phyloP scores from a whole-genome alignment of 2,329 filamentous ascomycete species.

The Botrytis fragariae region DNA sequence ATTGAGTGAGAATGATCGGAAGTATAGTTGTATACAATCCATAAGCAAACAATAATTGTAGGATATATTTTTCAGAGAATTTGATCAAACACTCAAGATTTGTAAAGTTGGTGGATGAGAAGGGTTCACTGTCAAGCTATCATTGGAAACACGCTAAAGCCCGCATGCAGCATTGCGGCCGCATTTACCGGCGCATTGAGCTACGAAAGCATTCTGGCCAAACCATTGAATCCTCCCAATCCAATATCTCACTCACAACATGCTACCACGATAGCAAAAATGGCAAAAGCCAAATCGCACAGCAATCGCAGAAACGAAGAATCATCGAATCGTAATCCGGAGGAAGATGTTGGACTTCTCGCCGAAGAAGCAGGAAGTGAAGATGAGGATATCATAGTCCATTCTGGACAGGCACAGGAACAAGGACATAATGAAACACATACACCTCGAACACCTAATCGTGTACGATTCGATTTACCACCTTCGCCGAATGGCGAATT shows the following conservation, averaged over 20 bases:
- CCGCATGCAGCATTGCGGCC: constrained; percentile 11
- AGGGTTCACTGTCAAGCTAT: background rate
- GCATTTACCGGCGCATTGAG: background rate
- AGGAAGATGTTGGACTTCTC: constrained; percentile 44
- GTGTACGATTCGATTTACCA: constrained; percentile 40
- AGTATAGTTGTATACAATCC: background rate
- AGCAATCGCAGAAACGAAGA: constrained; percentile 35
- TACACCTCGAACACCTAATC: constrained; percentile 38
- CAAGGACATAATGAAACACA: constrained; percentile 23
- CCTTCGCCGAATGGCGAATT: constrained; percentile 2
- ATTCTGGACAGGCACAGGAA: constrained; percentile 24
- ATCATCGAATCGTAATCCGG: constrained; percentile 29
- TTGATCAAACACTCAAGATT: background rate
- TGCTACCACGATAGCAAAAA: constrained; percentile 43
- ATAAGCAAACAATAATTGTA: background rate
- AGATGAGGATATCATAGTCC: constrained; percentile 36
- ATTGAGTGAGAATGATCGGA: background rate
- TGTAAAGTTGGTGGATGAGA: background rate
- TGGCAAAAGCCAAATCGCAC: constrained; percentile 45
- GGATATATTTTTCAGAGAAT: background rate
- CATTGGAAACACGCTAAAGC: constrained; percentile 1
- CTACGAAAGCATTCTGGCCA: constrained; percentile 5
- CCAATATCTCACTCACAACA: constrained; percentile 33
- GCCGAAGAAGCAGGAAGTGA: constrained; percentile 34
- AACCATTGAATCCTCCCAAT: constrained; percentile 2